These are phyloP conservation scores for Eustoma russellianum DNA, from an alignment of 257 asterid species.

Conservation along the genomic window DNA sequence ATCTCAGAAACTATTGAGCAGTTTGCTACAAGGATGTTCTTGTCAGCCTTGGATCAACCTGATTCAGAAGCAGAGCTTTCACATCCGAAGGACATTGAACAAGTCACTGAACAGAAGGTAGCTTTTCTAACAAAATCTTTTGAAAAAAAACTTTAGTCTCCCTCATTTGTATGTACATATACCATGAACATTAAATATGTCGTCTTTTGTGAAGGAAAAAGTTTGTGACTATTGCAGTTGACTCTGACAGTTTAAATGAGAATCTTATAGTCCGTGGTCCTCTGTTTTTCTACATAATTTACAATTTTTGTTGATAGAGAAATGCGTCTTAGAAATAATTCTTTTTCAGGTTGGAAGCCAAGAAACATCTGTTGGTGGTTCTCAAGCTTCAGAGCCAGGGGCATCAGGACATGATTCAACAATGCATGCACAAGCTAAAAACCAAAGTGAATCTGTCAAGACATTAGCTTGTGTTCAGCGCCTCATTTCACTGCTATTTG, in stretches of 20 bases:
- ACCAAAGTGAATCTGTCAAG: slow-evolving; percentile 41
- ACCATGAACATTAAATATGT: too few relatives aligned
- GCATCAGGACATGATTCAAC: slow-evolving; percentile 35
- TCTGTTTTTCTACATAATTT: neutral
- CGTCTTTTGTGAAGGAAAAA: too few relatives aligned
- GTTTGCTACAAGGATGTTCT: slow-evolving; percentile 66
- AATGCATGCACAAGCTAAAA: slow-evolving; percentile 36
- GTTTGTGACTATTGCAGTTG: too few relatives aligned
- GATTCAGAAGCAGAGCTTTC: slow-evolving; percentile 41
- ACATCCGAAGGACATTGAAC: slow-evolving; percentile 36
- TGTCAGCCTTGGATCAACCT: slow-evolving; percentile 55
- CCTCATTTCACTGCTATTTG: slow-evolving; percentile 69
- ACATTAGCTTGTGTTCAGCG: slow-evolving; percentile 56
- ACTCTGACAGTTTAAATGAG: neutral
- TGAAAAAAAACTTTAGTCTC: neutral
- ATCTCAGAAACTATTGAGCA: slow-evolving; percentile 71
- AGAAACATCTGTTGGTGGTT: slow-evolving; percentile 74
- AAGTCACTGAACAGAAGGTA: slow-evolving; percentile 61
- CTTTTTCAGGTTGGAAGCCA: slow-evolving; percentile 53
- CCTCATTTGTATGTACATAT: too few relatives aligned
- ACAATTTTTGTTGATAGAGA: neutral
- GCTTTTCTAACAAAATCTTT: slow-evolving; percentile 4
- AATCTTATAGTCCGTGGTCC: neutral
- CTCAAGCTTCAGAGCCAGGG: slow-evolving; percentile 70
- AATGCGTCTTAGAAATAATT: too few relatives aligned